phyloP scores from a whole-genome alignment of 306 rosid species.

The Canavalia gladiata region DNA sequence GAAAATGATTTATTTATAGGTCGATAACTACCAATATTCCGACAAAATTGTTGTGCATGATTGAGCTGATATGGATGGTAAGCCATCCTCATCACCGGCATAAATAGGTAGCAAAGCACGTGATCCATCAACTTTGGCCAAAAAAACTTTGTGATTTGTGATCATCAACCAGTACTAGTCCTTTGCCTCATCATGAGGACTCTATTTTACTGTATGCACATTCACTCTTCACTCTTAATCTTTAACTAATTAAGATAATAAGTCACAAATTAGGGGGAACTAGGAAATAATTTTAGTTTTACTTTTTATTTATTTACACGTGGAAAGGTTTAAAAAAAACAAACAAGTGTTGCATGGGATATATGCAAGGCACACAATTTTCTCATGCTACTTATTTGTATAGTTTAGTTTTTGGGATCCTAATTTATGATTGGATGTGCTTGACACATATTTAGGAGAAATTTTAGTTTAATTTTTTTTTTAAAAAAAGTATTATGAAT shows the following conservation, averaged over 20 bases:
- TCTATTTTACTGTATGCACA: constrained; percentile 21
- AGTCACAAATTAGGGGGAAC: background rate
- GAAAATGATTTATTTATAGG: constrained; percentile 62
- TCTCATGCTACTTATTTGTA: constrained; percentile 3
- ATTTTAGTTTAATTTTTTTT: background rate
- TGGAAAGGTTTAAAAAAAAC: background rate
- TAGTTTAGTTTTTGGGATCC: background rate
- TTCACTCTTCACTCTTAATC: constrained; percentile 6
- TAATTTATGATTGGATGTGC: constrained; percentile 6
- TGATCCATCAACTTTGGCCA: constrained; percentile 48
- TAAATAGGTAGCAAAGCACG: constrained; percentile 67
- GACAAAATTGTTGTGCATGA: constrained; percentile 65
- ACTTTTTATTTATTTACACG: constrained; percentile 17
- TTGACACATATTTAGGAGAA: background rate
- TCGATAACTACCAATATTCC: constrained; percentile 80
- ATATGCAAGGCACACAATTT: constrained; percentile 21
- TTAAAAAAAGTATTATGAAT: no score
- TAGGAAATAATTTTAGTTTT: background rate
- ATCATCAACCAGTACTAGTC: constrained; percentile 32
- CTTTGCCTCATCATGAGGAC: constrained; percentile 46
- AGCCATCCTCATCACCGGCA: constrained; percentile 76
- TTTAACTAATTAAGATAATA: constrained; percentile 9
- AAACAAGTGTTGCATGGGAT: constrained; percentile 2
- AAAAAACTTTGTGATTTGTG: constrained; percentile 8
- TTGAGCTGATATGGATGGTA: constrained; percentile 70